These are phyloP conservation scores for Nakaseomyces nivariensis DNA, from an alignment of 1,139 yeast genomes.

Conservation along the genomic window DNA sequence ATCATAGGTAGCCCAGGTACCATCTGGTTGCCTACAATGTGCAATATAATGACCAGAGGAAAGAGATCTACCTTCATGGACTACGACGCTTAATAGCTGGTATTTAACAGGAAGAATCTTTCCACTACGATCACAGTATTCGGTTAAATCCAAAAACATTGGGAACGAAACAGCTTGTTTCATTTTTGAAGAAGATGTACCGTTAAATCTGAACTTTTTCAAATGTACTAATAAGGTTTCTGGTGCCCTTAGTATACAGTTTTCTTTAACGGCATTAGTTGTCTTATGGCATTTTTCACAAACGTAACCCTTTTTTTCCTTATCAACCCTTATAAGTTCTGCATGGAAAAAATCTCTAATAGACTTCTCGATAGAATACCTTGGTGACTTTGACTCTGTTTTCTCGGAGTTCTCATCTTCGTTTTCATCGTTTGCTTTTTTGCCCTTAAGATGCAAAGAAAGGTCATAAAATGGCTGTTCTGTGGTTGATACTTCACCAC, in stretches of 20 bases:
- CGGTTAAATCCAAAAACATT: constrained; percentile 60
- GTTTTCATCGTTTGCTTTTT: constrained; percentile 35
- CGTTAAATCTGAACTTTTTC: constrained; percentile 83
- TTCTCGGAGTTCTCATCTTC: constrained; percentile 11
- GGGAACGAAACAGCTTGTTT: constrained; percentile 81
- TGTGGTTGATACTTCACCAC: constrained; percentile 77
- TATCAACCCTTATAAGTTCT: constrained; percentile 61
- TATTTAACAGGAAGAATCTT: constrained; percentile 46
- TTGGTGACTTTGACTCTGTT: constrained; percentile 13
- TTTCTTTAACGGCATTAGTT: constrained; percentile 68
- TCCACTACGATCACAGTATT: constrained; percentile 32
- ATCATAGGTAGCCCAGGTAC: constrained; percentile 87
- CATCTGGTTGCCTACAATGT: constrained; percentile 85
- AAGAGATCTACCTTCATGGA: constrained; percentile 89
- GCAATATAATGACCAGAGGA: constrained; percentile 91
- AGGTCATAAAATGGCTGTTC: constrained; percentile 91
- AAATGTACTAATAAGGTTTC: constrained; percentile 80
- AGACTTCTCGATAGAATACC: constrained; percentile 62
- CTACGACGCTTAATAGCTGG: constrained; percentile 74
- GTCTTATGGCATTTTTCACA: constrained; percentile 79
- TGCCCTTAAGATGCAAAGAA: constrained; percentile 55
- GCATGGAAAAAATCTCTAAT: constrained; percentile 73
- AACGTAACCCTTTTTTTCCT: constrained; percentile 61
- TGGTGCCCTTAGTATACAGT: constrained; percentile 72
- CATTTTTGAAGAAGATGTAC: constrained; percentile 67